Base-by-base conservation (phyloP, 176 grass and related monocot species). In the Canna indica region DNA sequence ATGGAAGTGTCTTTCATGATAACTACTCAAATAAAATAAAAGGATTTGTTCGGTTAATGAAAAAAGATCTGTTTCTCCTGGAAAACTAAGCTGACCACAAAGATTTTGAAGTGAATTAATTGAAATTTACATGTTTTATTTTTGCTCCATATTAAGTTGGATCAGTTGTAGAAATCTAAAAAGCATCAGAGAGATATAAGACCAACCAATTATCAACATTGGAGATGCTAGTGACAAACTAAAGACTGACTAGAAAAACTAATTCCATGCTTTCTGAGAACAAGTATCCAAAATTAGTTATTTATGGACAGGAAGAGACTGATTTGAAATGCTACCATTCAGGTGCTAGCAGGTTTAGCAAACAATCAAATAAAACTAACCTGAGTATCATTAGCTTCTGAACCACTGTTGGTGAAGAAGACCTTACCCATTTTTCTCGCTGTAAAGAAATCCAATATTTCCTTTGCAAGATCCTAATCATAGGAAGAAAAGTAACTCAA, bases 301-400 rank as follows among this genome's bases (percentile, higher is more conserved):
- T 46, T 46, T 14, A 54, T 54, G 35, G 10, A 24, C n/a, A 39
- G 5, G 41, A 41, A 39, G 18, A 38, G 17, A 38, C 11, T 36
- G n/a, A 42, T 10, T 11, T 36, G 36, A 39, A 39, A 25, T 33
- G 3, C 4, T 67, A 9, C 26, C 9, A 5, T 16, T 52, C 48
- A 52, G 10, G 33, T n/a, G 31, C 0, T 71, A 20, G 30, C 24
- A 30, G 7, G 27, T 38, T 38, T 16, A 13, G 3, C 53, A 11
- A 41, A 7, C 20, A 47, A 47, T 7, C 34, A 64, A 61, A 35
- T 68, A 67, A 45, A 38, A 78, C 26, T 66, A 46, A 97, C 94
- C 84, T 93, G 94, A 24, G 94, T 93, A 67, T 99, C 94, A 80
- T 99, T 99, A 63, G 94, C 94, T 87, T 99, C 94, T 22, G 94